Base-by-base conservation (phyloP, 192 early-diverging fungal genomes). In the Umbelopsis vinacea region DNA sequence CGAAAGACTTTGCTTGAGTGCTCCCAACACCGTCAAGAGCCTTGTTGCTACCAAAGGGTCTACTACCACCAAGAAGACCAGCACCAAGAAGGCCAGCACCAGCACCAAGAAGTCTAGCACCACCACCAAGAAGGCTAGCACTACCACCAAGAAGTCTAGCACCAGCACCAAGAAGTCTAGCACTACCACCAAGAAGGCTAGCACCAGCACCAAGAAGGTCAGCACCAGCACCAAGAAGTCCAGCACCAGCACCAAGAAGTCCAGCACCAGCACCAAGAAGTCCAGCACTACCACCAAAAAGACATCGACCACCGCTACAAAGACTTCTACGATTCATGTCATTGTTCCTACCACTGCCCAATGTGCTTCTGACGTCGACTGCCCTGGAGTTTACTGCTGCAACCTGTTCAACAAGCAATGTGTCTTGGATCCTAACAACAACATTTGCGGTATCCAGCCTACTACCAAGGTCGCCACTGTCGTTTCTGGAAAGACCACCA, bases 401-500 rank as follows among this genome's bases (percentile, higher is more conserved):
- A 74, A 74, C 23, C 46, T 74, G 40, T 69, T 69, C 46, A 74
- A 40, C 22, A 74, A 48, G 2, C 50, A 60, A 23, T 74, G 73
- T 69, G 73, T 74, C 35, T 53, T 74, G 43, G 73, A 74, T 35
- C 67, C 73, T 48, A 15, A 68, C 7, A 60, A 40, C 23, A 74
- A 69, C 43, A 74, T 74, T 46, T 74, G 73, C 23, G 73, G 69
- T 19, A 74, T 74, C 29, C 22, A 52, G 35, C 72, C 72, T 38
- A 53, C 73, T 21, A 74, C 69, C 40, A 47, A 69, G 22, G 17
- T 66, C 33, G 14, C 68, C 21, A 50, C 46, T 53, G 26, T 37
- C 14, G 33, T 63, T 19, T 63, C 57, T 37, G 57, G 57, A 63
- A 63, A 29, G 33, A 29, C 26, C 7, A 70, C 70, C 6, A 21